Evolutionary conservation across 2,329 filamentous ascomycete species (phyloP), one percentile per base, ranked within the genome.

Genomic region (Pseudocercospora pini-densiflorae): DNA sequence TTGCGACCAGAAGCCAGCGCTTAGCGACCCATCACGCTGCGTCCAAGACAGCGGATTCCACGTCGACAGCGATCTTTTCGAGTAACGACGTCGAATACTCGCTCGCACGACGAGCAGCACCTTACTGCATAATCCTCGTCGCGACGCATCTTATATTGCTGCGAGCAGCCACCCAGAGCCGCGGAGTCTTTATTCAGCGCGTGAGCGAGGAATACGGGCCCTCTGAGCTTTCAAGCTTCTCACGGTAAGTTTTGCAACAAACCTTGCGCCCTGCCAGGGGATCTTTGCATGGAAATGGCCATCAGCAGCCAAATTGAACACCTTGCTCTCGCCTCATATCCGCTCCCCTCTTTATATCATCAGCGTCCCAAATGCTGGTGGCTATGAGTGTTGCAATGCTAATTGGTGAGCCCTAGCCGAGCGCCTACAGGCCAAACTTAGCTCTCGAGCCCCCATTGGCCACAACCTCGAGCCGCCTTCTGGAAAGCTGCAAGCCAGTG

Each of bases 331-430:
- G 16, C 31, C 31, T 58, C 55, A 43, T 43, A 21, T 43, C 31
- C 33, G 33, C 16, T n/a, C 58, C 54, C 63, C 47, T 67, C 59
- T 67, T 58, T 43, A 67, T 67, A 67, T 51, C 64, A 65, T 43
- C 64, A 59, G 47, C 31, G 65, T 74, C 64, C 62, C 68, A 19
- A 61, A 53, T 68, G 51, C 59, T 19, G 70, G 68, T 66, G 62
- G 68, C 68, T 72, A 74, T 70, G 58, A 49, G 70, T 51, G 29
- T 66, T 9, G 24, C 23, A 19, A 59, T 65, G 65, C 64, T 72
- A 68, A 70, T 73, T 71, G 70, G 66, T 62, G 47, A 33, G 43
- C 59, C 40, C 59, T 61, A 40, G 31, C 55, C 23, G 33, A 62
- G 51, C 62, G 51, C 51, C 45, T 19, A 14, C 51, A 59, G 61